A percentile compares a stretch with the other conserved stretches of the same genome.
Conservation (phyloP, 2,329 filamentous ascomycete genomes). For the Dactylellina cionopaga region DNA sequence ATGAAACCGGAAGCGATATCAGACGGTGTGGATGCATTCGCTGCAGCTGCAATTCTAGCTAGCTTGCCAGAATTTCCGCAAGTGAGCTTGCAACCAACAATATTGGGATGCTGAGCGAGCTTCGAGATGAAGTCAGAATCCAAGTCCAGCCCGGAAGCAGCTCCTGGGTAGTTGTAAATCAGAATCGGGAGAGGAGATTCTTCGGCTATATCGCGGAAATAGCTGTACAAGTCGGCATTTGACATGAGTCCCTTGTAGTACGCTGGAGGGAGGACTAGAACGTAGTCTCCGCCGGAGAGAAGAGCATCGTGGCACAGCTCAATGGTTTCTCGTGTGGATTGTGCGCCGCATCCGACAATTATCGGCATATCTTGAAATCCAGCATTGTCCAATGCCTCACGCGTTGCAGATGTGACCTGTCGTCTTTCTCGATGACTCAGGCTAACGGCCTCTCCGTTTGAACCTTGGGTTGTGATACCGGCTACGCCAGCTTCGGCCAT, state of each 20-base stretch:
- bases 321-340: slow-evolving; percentile 82
- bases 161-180: slow-evolving; percentile 91
- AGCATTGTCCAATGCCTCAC: slow-evolving; percentile 82
- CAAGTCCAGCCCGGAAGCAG: slow-evolving; percentile 86
- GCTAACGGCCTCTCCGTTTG: slow-evolving; percentile 89
- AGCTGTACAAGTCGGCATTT: slow-evolving; percentile 76
- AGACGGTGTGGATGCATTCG: slow-evolving; percentile 74
- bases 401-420: slow-evolving; percentile 78
- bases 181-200: slow-evolving; percentile 79
- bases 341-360: slow-evolving; percentile 82
- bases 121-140: slow-evolving; percentile 86
- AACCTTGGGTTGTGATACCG: slow-evolving; percentile 86
- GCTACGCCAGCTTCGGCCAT: slow-evolving; percentile 80
- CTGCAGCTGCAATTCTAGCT: slow-evolving; percentile 79
- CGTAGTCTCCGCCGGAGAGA: slow-evolving; percentile 79
- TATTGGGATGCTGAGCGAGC: slow-evolving; percentile 81
- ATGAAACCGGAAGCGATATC: slow-evolving; percentile 75
- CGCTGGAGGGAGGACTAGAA: slow-evolving; percentile 79
- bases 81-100: slow-evolving; percentile 89
- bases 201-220: slow-evolving; percentile 80
- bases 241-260: slow-evolving; percentile 84
- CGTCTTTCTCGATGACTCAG: slow-evolving; percentile 80
- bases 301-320: slow-evolving; percentile 75
- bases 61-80: slow-evolving; percentile 91
- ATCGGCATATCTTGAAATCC: slow-evolving; percentile 80